Percentiles rank a stretch among this genome's conserved stretches.
Evolutionary conservation across 2,329 filamentous ascomycete species (phyloP).

Genomic region (Nothopassalora personata): DNA sequence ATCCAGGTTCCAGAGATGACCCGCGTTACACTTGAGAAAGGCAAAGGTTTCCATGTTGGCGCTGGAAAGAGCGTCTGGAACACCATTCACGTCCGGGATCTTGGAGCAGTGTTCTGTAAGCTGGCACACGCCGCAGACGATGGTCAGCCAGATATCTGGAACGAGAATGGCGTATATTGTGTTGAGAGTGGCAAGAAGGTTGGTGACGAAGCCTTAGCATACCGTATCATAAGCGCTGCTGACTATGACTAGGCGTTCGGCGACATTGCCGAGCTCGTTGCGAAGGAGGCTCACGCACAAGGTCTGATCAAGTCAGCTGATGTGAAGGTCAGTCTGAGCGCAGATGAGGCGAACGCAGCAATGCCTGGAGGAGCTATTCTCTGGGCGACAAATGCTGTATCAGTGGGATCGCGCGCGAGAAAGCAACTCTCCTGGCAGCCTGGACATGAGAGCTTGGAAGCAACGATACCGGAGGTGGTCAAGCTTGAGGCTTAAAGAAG

Average conservation of each 20-base stretch:
- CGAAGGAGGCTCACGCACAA: conserved; percentile 47
- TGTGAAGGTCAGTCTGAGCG: not conserved
- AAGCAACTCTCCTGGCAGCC: conserved; percentile 56
- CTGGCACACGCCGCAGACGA: conserved; percentile 49
- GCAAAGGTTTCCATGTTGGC: conserved; percentile 48
- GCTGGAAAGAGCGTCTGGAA: conserved; percentile 49
- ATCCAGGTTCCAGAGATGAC: conserved; percentile 53
- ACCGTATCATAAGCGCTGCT: not conserved
- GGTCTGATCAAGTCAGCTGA: conserved; percentile 41
- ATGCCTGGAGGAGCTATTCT: conserved; percentile 43
- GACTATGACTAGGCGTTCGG: conserved; percentile 26
- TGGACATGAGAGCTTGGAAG: conserved; percentile 17
- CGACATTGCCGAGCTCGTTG: conserved; percentile 21
- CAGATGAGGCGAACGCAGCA: conserved; percentile 40
- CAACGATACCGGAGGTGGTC: conserved; percentile 43
- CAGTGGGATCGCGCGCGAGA: conserved; percentile 48
- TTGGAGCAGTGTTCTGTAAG: conserved; percentile 49
- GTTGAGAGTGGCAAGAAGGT: conserved; percentile 56
- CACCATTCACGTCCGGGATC: conserved; percentile 55
- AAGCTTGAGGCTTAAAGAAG: conserved; percentile 38
- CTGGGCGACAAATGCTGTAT: conserved; percentile 56
- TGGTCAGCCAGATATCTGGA: conserved; percentile 44
- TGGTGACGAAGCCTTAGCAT: not conserved
- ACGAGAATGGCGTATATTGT: conserved; percentile 59
- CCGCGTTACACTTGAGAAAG: conserved; percentile 44